phyloP scores from a whole-genome alignment of 2,329 filamentous ascomycete genomes.

The Botrytis elliptica region DNA sequence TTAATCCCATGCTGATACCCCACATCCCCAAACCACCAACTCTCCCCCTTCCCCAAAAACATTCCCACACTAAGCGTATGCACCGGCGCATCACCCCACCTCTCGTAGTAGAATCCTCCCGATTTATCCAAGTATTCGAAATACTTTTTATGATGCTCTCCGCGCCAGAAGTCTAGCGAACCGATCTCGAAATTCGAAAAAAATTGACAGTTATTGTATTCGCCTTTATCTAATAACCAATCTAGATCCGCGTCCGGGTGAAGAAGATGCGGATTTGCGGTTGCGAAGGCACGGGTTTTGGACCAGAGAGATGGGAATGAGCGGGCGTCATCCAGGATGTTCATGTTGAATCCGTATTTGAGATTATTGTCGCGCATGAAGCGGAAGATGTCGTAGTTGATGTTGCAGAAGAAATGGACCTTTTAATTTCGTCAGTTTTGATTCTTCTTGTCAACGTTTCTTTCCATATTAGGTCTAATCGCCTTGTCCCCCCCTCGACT shows the following conservation, averaged over 20 bases:
- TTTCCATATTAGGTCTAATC: too few relatives aligned
- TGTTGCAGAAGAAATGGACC: slow-evolving; percentile 55
- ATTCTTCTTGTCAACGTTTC: not conserved
- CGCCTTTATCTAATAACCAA: slow-evolving; percentile 86
- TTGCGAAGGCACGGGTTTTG: slow-evolving; percentile 86
- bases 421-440: slow-evolving; percentile 31
- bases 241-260: slow-evolving; percentile 76
- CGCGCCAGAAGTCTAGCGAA: slow-evolving; percentile 86
- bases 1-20: slow-evolving; percentile 80
- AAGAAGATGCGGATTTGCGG: slow-evolving; percentile 82
- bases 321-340: slow-evolving; percentile 91
- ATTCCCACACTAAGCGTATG: slow-evolving; percentile 89
- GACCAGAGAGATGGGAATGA: slow-evolving; percentile 93
- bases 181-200: slow-evolving; percentile 99
- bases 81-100: slow-evolving; percentile 94
- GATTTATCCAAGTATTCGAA: slow-evolving; percentile 84
- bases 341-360: slow-evolving; percentile 76
- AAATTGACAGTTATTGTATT: slow-evolving; percentile 97
- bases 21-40: slow-evolving; percentile 98
- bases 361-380: slow-evolving; percentile 84
- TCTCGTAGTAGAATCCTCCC: slow-evolving; percentile 96
- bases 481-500: not conserved
- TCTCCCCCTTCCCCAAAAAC: slow-evolving; percentile 82
- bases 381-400: slow-evolving; percentile 83
- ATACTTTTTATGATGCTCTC: slow-evolving; percentile 70